Evolutionary conservation across 2,329 filamentous ascomycete species (phyloP).

Genomic region (Botrytis tulipae): DNA sequence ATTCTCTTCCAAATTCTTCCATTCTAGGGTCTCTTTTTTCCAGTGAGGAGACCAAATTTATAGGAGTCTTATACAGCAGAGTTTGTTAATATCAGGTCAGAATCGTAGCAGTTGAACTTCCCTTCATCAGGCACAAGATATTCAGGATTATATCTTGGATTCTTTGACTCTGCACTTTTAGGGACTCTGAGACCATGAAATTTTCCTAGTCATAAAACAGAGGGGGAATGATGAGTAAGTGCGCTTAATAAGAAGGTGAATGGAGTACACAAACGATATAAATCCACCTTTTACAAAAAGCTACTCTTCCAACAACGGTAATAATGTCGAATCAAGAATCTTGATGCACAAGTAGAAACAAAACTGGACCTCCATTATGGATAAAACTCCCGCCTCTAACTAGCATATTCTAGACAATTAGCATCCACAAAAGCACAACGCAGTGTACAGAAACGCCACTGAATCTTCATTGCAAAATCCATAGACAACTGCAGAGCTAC

Average conservation of each 20-base stretch:
- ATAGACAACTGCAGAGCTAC: no score
- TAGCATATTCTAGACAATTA: no score
- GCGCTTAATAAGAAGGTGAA: not conserved
- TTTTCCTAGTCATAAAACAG: not conserved
- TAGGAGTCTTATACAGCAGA: rapidly evolving
- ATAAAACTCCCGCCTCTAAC: no score
- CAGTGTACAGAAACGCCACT: no score
- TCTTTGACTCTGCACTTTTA: not conserved
- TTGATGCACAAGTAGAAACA: no score
- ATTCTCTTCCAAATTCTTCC: no score
- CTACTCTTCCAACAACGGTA: rapidly evolving
- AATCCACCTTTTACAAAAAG: not conserved
- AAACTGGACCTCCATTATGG: no score
- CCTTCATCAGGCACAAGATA: not conserved
- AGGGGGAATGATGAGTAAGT: not conserved
- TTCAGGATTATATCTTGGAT: not conserved
- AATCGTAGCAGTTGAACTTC: rapidly evolving
- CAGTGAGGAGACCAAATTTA: rapidly evolving
- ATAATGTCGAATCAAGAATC: not conserved
- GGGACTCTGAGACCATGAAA: not conserved
- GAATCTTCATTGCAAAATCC: not conserved
- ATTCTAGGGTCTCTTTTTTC: not conserved
- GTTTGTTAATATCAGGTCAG: rapidly evolving
- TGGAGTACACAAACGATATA: not conserved
- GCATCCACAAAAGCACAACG: not conserved